phyloP scores from a whole-genome alignment of 2,329 filamentous ascomycete genomes.

The Diaporthe caulivora region DNA sequence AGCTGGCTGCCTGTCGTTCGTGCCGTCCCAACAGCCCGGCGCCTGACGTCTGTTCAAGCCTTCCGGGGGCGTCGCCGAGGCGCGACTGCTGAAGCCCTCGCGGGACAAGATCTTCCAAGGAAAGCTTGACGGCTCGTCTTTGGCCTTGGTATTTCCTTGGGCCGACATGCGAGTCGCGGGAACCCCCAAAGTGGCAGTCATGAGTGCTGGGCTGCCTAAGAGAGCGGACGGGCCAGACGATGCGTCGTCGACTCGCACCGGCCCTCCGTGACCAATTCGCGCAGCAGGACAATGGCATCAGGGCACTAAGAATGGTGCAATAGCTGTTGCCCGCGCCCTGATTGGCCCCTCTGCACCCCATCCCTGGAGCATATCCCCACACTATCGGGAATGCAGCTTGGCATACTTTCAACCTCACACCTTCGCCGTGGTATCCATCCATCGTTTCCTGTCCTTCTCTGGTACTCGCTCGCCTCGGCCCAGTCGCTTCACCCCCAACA shows the following conservation, averaged over 20 bases:
- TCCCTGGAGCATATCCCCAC: constrained; percentile 13
- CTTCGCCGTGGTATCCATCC: background rate
- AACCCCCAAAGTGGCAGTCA: background rate
- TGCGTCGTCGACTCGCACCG: constrained; percentile 18
- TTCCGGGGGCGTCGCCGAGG: background rate
- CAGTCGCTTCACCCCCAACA: background rate
- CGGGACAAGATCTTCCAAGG: constrained; percentile 18
- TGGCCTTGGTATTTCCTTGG: background rate
- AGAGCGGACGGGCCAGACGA: background rate
- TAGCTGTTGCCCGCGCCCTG: constrained; percentile 9
- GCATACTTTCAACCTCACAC: constrained; percentile 9
- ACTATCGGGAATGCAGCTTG: constrained; percentile 26
- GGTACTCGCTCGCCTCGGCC: background rate
- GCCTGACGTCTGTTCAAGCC: constrained; percentile 23
- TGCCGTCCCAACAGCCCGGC: background rate
- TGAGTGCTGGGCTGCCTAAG: background rate
- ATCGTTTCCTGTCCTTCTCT: background rate
- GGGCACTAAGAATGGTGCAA: constrained; percentile 33
- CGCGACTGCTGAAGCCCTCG: background rate
- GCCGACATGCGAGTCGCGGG: background rate
- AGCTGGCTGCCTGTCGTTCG: background rate
- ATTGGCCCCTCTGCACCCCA: constrained; percentile 1
- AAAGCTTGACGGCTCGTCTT: constrained; percentile 12
- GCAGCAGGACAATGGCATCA: constrained; percentile 31
- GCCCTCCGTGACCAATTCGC: constrained; percentile 5